These are phyloP conservation scores for Salisapilia sapeloensis DNA, from an alignment of 352 stramenopile species.

Conservation along the genomic window DNA sequence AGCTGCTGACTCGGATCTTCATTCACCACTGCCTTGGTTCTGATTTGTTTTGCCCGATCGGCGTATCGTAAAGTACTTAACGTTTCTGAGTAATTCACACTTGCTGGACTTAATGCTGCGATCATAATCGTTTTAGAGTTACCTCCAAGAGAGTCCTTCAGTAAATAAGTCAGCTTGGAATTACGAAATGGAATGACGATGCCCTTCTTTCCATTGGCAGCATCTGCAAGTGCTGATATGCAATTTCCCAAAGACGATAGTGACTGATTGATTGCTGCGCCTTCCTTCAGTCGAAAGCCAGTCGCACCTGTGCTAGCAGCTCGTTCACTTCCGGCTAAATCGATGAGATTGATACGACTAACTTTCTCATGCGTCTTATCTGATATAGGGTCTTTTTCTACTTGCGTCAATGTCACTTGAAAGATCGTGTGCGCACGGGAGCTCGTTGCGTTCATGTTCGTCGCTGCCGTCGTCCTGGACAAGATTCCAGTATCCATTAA, in stretches of 20 bases:
- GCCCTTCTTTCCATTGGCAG: constrained; percentile 77
- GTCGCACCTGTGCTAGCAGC: constrained; percentile 81
- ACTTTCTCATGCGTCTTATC: constrained; percentile 74
- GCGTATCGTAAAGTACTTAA: constrained; percentile 83
- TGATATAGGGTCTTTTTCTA: constrained; percentile 40
- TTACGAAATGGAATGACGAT: constrained; percentile 83
- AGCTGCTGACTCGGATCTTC: constrained; percentile 82
- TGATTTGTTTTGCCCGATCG: constrained; percentile 85
- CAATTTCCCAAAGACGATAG: constrained; percentile 84
- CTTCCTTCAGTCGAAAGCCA: constrained; percentile 81
- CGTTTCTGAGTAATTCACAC: constrained; percentile 84
- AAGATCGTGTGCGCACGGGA: constrained; percentile 74
- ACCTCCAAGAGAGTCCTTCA: constrained; percentile 74
- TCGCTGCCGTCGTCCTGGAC: constrained; percentile 63
- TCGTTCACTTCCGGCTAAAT: constrained; percentile 85
- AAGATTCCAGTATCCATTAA: constrained; percentile 77
- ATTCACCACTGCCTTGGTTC: constrained; percentile 86
- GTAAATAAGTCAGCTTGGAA: constrained; percentile 81
- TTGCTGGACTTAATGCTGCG: constrained; percentile 70
- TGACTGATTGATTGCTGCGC: constrained; percentile 87
- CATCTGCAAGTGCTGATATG: constrained; percentile 81
- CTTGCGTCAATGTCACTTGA: constrained; percentile 73
- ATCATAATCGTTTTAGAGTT: constrained; percentile 89
- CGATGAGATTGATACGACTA: constrained; percentile 80
- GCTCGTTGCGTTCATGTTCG: constrained; percentile 79